Evolutionary conservation across 2,329 filamentous ascomycete genomes (phyloP), one percentile per base, ranked within the genome.

Genomic region (Dactylella cylindrospora): DNA sequence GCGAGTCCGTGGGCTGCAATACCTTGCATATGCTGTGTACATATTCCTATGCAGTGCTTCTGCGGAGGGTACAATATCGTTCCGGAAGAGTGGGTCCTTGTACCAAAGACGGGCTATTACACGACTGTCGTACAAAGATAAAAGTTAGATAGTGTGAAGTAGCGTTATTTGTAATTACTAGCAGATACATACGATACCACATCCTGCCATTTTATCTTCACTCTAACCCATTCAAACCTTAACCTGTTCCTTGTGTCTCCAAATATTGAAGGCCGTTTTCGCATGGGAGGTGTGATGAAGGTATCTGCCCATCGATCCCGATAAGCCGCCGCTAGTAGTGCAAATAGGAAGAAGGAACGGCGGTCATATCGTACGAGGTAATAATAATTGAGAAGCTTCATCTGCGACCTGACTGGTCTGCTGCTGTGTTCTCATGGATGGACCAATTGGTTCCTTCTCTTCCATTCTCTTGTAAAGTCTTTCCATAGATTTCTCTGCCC

Each of bases 11-110:
- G 23, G 19, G 6, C 19, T n/a, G 5, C 15, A 54, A 39, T 61
- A 66, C 65, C 51, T 31, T 20, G 66, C 62, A 39, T 66, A 68
- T 17, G 67, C 64, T 10, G 64, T 66, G 55, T 69, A 68, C 68
- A 69, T 69, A 40, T 66, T 60, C 7, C 52, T 50, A 35, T 69
- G 64, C 8, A 69, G 64, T 12, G 54, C 35, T 35, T 64, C 57
- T 9, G 62, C 68, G 8, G 66, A 41, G 20, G 60, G 57, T 15
- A 64, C 45, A 23, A 66, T 61, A 35, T 65, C 54, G n/a, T 54
- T 20, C 12, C 35, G 66, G 29, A 54, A 44, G 46, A 65, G 32
- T 15, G 44, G 44, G 31, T 64, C 43, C 8, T 15, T 23, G 28
- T 45, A 35, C 50, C 57, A 64, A 13, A 47, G 3, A 5, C 57